Base-by-base conservation (phyloP, 2,329 filamentous ascomycete species). In the Corinectria fuckeliana region DNA sequence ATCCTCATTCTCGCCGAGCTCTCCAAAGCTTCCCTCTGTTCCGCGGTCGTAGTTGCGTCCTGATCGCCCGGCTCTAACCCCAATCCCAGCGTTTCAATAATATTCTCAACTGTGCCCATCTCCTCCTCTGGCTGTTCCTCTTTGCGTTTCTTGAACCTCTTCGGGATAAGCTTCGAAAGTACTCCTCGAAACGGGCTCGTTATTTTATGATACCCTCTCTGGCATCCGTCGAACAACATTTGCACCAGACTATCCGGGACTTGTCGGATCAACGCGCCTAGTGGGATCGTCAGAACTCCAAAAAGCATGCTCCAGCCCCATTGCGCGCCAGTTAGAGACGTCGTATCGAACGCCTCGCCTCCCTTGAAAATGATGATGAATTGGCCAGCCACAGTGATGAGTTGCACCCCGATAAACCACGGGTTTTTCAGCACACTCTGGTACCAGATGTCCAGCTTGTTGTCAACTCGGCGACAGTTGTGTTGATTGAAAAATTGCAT, bases 401-500 rank as follows among this genome's bases (percentile, higher is more conserved):
- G 70, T 68, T 90, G 84, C 36, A 91, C 90, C 4, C 79, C 81
- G 30, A 91, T 81, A 77, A 95, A 95, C 85, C 91, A 93, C 62
- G 83, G 88, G 71, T 95, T 96, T 55, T 82, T 83, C 16, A 85
- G 78, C 42, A 94, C 85, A 23, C 90, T 90, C 72, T 94, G 91
- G 62, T 93, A 92, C 68, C 76, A 78, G 55, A 95, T 89, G 71
- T 95, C 93, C 75, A 93, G 87, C 60, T 87, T 88, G 75, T 95
- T 94, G 74, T 94, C 91, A 8, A 94, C 85, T 11, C 91, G 86
- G 34, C 91, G 88, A 75, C 91, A 93, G 79, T 74, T 93, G 77
- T 91, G 85, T 67, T 92, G 86, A 69, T 95, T 94, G 82, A 94
- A 94, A 63, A 95, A 91, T 66, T 94, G 91, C 89, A 94, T 92